Evolutionary conservation across 257 asterid species (phyloP), one percentile per base, ranked within the genome.

Genomic region (Lycium ferocissimum): DNA sequence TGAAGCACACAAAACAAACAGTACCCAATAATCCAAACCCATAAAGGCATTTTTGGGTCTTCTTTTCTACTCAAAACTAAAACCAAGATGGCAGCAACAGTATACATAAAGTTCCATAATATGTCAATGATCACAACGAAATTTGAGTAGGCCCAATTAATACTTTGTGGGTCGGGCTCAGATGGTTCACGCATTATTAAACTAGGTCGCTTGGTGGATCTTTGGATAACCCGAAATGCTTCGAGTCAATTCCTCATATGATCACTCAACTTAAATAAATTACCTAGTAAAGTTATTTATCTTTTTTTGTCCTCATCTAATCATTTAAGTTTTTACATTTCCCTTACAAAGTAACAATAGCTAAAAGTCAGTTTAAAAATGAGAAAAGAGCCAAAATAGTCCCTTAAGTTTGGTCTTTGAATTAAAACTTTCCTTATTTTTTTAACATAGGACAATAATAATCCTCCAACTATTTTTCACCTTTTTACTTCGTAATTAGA

Each of bases 81-180:
- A 63, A 93, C 92, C 63, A 89, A 85, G 2, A 89, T 54, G 53
- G 97, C 90, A 35, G 90, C 93, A 40, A 86, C 59, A 0, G 92
- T 91, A 84, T 91, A 93, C 26, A 91, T 90, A 13, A 92, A 89
- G 89, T 93, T 92, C 97, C 95, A 93, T 0, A 90, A 59, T 58
- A 93, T 85, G 91, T 93, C 97, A 49, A 93, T 71, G 1, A 90
- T 78, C 54, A 93, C 95, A 82, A 93, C 88, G 7, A 95, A 94
- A 83, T 90, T 92, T 51, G 97, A 93, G 82, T 93, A 91, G 7
- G 94, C 95, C 97, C 95, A 93, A 84, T 91, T 94, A 26, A 26
- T 26, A 89, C 89, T 88, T 65, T 91, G 94, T 43, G 93, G 89
- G n/a, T 91, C 94, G 12, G 5, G 92, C n/a, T 92, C 86, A 17